Conservation (phyloP, 1,284 basidiomycete genomes). For the Ustilago nuda region DNA sequence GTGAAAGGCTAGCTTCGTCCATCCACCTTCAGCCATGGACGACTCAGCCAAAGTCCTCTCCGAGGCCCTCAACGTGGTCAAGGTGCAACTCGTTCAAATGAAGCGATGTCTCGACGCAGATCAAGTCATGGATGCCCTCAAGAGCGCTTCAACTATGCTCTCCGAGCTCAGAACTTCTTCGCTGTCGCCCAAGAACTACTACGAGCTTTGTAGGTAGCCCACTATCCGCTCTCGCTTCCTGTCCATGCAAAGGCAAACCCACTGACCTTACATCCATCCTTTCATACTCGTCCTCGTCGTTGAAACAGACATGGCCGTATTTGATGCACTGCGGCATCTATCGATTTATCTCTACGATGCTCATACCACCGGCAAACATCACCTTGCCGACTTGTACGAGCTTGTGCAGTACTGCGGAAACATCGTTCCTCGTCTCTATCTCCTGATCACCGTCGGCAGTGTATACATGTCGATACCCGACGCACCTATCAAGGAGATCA, state of each 20-base stretch:
- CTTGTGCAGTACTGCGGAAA: conserved; percentile 69
- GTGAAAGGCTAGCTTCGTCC: conserved; percentile 23
- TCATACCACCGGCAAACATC: conserved; percentile 64
- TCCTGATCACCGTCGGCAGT: conserved; percentile 69
- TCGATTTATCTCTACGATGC: conserved; percentile 68
- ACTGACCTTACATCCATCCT: conserved; percentile 8
- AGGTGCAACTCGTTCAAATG: conserved; percentile 68
- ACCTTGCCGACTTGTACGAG: conserved; percentile 68
- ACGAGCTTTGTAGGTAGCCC: conserved; percentile 61
- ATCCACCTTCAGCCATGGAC: conserved; percentile 56
- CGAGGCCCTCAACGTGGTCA: conserved; percentile 67
- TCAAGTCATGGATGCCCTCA: conserved; percentile 69
- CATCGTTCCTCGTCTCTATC: conserved; percentile 68
- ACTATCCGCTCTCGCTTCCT: neutral
- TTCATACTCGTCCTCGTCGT: neutral
- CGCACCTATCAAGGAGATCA: conserved; percentile 69
- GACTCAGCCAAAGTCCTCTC: conserved; percentile 65
- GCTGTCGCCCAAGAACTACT: conserved; percentile 67
- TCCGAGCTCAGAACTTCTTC: conserved; percentile 65
- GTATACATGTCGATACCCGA: conserved; percentile 69
- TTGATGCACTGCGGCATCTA: conserved; percentile 67
- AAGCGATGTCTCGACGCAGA: conserved; percentile 66
- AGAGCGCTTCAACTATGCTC: conserved; percentile 67
- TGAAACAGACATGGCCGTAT: conserved; percentile 65
- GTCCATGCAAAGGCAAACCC: neutral